These are phyloP conservation scores for Pseudogymnoascus sp. DNA, from an alignment of 2,329 filamentous ascomycete species.

Conservation along the genomic window DNA sequence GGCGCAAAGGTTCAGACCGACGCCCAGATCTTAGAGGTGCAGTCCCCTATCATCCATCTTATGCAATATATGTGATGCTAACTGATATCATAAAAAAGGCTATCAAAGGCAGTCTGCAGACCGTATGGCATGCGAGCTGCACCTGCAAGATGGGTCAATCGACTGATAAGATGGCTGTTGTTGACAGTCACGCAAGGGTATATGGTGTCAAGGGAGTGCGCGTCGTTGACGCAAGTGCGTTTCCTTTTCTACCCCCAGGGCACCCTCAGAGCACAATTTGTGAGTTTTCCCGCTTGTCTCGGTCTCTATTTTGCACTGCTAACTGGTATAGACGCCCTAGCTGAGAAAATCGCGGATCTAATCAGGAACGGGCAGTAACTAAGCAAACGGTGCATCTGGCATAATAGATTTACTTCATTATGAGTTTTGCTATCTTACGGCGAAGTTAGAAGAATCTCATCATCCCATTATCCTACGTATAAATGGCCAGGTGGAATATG, in stretches of 20 bases:
- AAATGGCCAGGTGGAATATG: no score
- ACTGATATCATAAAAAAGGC: neutral
- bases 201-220: slow-evolving; percentile 62
- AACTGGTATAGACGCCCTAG: slow-evolving; percentile 30
- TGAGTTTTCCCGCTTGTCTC: slow-evolving; percentile 17
- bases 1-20: slow-evolving; percentile 16
- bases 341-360: slow-evolving; percentile 34
- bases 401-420: no score
- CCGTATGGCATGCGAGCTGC: slow-evolving; percentile 3
- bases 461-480: no score
- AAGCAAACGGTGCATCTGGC: neutral
- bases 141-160: slow-evolving; percentile 25
- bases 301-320: neutral
- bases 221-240: slow-evolving; percentile 75
- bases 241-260: slow-evolving; percentile 56
- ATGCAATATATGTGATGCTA: neutral
- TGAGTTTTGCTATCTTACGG: no score
- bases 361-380: slow-evolving; percentile 13
- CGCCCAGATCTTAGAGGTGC: slow-evolving; percentile 17
- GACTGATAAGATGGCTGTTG: slow-evolving; percentile 45
- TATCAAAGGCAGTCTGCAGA: neutral
- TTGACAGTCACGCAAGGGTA: slow-evolving; percentile 58
- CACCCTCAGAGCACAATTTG: slow-evolving; percentile 35
- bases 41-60: neutral
- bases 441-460: no score